Base-by-base conservation (phyloP, 2,329 filamentous ascomycete genomes). In the Diplodia seriata region DNA sequence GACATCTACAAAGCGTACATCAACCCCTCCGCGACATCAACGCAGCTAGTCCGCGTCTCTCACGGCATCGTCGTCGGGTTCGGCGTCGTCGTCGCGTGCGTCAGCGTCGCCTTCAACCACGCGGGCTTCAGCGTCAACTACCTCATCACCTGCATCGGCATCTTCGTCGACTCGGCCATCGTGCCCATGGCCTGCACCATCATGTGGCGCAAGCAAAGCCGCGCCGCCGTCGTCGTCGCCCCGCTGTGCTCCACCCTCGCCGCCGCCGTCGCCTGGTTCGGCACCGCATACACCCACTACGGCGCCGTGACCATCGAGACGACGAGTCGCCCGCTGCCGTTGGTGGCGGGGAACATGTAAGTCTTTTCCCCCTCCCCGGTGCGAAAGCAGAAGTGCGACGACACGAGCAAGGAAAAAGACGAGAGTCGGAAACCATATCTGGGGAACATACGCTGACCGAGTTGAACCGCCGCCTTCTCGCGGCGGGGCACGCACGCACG, bases 181-280 rank as follows among this genome's bases (percentile, higher is more conserved):
- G 79, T 83, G 59, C 78, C 78, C 1, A 70, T 76, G 2, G 76
- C 77, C 1, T 79, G 81, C 33, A 70, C 77, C 4, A 76, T 81
- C 38, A 73, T 73, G 50, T 81, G 79, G 79, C 73, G 72, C 36
- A 74, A 74, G 31, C 78, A 80, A 66, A 85, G 79, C 55, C 82
- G 78, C 59, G 73, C 76, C 0, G 85, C 85, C 0, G 85, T 85
- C 1, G 81, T 86, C 11, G 73, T 84, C 3, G 80, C 84, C 0
- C 85, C 85, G 0, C 71, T 86, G 0, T 73, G 86, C 0, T 85
- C 85, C 0, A 79, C 86, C 69, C 78, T 77, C 0, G 85, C 84
- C 0, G 85, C 85, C 0, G 77, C 87, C 9, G 81, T 79, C 0
- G 76, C 76, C 15, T 80, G 78, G 78, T 71, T 80, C 9, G 71